These are phyloP conservation scores for Lactifluus subvellereus DNA, from an alignment of 768 basidiomycete species.

Conservation along the genomic window DNA sequence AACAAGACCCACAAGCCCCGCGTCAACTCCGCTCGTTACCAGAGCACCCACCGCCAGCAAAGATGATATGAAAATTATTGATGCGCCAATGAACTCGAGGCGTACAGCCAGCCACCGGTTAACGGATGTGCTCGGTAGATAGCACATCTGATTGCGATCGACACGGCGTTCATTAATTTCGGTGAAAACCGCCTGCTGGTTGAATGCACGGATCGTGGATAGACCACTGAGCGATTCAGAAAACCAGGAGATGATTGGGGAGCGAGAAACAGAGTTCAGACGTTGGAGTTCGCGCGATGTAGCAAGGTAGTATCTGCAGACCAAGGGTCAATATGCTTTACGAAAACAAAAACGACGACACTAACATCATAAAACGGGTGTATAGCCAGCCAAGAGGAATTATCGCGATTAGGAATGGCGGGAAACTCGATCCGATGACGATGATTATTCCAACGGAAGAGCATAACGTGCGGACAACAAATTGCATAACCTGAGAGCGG, in stretches of 20 bases:
- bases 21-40: constrained; percentile 73
- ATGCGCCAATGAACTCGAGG: constrained; percentile 76
- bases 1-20: constrained; percentile 82
- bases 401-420: constrained; percentile 70
- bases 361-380: constrained; percentile 69
- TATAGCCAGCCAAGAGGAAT: constrained; percentile 79
- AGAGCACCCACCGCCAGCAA: constrained; percentile 61
- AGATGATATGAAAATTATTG: constrained; percentile 72
- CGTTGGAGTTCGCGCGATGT: constrained; percentile 87
- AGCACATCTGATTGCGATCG: constrained; percentile 81
- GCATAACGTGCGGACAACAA: constrained; percentile 59
- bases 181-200: constrained; percentile 62
- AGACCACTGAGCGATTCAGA: constrained; percentile 71
- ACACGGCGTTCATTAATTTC: constrained; percentile 65
- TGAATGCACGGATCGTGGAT: constrained; percentile 78
- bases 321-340: not conserved
- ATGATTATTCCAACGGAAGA: constrained; percentile 52
- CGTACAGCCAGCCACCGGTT: constrained; percentile 84
- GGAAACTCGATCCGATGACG: constrained; percentile 79
- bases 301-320: constrained; percentile 74
- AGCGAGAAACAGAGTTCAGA: constrained; percentile 81
- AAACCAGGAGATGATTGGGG: constrained; percentile 89
- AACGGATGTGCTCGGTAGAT: constrained; percentile 52
- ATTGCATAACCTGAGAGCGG: constrained; percentile 50
- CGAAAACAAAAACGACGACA: not conserved